Conservation (phyloP, 2,329 filamentous ascomycete species). For the Aspergillus terreus region DNA sequence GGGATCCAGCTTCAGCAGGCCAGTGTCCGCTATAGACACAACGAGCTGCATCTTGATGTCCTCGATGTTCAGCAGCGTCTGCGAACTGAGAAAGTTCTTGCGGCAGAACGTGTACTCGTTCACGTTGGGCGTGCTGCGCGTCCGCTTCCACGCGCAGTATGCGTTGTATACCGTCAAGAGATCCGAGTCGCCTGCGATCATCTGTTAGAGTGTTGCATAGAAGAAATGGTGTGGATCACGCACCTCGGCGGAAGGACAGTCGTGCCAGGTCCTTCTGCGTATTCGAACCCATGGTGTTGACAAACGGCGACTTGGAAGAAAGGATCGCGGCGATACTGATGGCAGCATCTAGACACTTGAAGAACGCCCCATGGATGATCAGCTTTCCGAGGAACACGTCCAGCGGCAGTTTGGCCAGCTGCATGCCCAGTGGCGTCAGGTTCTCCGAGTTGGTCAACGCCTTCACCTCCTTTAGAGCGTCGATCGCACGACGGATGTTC, state of each 20-base stretch:
- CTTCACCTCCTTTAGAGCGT: constrained; percentile 88
- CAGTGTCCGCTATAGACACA: constrained; percentile 78
- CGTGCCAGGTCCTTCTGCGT: constrained; percentile 77
- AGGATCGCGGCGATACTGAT: constrained; percentile 90
- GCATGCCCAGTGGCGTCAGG: constrained; percentile 78
- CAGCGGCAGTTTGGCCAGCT: constrained; percentile 82
- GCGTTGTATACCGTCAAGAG: constrained; percentile 91
- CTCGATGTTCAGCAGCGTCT: constrained; percentile 86
- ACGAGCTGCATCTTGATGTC: constrained; percentile 91
- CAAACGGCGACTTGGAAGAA: constrained; percentile 91
- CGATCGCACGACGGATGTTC: constrained; percentile 89
- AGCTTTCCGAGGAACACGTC: constrained; percentile 95
- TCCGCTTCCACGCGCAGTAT: constrained; percentile 81
- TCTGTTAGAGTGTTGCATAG: constrained; percentile 4
- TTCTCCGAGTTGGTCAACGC: constrained; percentile 79
- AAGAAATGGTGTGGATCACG: not conserved
- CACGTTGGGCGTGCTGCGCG: constrained; percentile 65
- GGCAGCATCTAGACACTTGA: constrained; percentile 86
- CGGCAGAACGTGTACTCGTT: constrained; percentile 88
- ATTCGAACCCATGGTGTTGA: constrained; percentile 78
- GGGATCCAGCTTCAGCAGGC: constrained; percentile 70
- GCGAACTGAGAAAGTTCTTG: constrained; percentile 89
- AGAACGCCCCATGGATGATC: constrained; percentile 78
- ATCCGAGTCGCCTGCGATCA: constrained; percentile 71
- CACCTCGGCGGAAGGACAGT: constrained; percentile 69